Percentiles rank a stretch among this genome's conserved stretches.
These are phyloP conservation scores for Picochlorum sp. DNA, from an alignment of 139 green algal species.

Conservation along the genomic window DNA sequence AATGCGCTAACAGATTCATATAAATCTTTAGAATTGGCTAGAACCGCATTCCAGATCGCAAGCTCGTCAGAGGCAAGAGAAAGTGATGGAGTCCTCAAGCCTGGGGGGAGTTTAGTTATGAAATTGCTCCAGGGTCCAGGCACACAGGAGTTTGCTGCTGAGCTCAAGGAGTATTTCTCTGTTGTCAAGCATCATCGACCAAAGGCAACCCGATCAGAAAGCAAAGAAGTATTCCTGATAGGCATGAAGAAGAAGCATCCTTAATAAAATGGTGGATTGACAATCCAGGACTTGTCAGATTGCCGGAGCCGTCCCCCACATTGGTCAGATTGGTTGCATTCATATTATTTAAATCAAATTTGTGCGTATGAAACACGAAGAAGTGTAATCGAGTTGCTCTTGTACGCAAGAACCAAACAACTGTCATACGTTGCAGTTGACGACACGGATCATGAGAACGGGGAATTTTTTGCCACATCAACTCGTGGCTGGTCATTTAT, in stretches of 20 bases:
- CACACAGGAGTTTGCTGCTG: conserved; percentile 54
- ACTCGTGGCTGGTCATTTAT: too few relatives aligned
- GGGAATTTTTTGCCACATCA: too few relatives aligned
- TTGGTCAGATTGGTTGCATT: too few relatives aligned
- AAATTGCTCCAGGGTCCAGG: conserved; percentile 63
- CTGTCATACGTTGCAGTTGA: too few relatives aligned
- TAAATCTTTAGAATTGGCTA: conserved; percentile 66
- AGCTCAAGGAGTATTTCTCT: conserved; percentile 58
- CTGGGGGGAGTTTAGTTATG: conserved; percentile 58
- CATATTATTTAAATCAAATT: too few relatives aligned
- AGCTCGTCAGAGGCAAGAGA: conserved; percentile 22
- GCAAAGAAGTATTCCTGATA: conserved; percentile 42
- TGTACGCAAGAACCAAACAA: too few relatives aligned
- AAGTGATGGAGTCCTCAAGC: conserved; percentile 30
- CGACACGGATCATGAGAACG: too few relatives aligned
- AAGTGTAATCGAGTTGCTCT: too few relatives aligned
- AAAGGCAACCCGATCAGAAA: conserved; percentile 41
- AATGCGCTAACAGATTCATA: conserved; percentile 48
- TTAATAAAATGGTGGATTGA: not conserved
- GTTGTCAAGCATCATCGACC: conserved; percentile 44
- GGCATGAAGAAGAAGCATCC: conserved; percentile 24
- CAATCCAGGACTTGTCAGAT: not conserved
- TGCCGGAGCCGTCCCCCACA: too few relatives aligned
- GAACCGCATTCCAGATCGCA: conserved; percentile 61
- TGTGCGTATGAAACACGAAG: too few relatives aligned